Evolutionary conservation across 2,329 filamentous ascomycete species (phyloP).

Genomic region (Sporothrix brasiliensis): DNA sequence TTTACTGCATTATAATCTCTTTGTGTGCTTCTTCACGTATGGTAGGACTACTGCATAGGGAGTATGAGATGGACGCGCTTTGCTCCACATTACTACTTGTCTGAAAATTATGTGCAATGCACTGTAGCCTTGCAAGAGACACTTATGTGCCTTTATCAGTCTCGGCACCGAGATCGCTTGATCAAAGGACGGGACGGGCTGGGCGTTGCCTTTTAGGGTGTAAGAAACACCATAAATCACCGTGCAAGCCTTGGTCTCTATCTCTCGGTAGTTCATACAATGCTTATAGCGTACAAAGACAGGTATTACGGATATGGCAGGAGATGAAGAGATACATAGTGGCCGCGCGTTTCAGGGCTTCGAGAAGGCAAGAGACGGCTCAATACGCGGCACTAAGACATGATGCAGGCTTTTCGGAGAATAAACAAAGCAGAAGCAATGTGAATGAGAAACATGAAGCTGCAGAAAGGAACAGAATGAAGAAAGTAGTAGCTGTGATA

Average conservation of each 20-base stretch:
- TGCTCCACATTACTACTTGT: neutral
- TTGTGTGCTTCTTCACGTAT: neutral
- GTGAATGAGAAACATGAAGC: neutral
- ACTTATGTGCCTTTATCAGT: neutral
- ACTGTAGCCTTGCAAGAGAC: too few relatives aligned
- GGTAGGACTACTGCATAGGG: neutral
- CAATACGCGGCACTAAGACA: neutral
- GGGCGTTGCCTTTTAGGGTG: neutral
- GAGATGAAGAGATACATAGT: neutral
- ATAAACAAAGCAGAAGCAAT: neutral
- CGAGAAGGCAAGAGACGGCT: neutral
- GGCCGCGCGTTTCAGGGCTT: slow-evolving; percentile 15
- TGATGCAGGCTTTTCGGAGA: neutral
- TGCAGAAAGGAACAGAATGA: too few relatives aligned
- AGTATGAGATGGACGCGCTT: neutral
- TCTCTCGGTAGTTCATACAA: neutral
- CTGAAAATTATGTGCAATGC: too few relatives aligned
- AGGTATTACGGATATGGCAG: too few relatives aligned
- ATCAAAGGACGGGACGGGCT: neutral
- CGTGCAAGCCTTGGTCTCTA: neutral
- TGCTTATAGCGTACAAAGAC: neutral
- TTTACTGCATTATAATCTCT: too few relatives aligned
- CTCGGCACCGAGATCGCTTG: neutral
- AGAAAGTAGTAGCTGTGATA: too few relatives aligned
- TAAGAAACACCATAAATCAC: neutral